Evolutionary conservation across 768 basidiomycete genomes (phyloP).

Genomic region (Tricholoma matsutake): DNA sequence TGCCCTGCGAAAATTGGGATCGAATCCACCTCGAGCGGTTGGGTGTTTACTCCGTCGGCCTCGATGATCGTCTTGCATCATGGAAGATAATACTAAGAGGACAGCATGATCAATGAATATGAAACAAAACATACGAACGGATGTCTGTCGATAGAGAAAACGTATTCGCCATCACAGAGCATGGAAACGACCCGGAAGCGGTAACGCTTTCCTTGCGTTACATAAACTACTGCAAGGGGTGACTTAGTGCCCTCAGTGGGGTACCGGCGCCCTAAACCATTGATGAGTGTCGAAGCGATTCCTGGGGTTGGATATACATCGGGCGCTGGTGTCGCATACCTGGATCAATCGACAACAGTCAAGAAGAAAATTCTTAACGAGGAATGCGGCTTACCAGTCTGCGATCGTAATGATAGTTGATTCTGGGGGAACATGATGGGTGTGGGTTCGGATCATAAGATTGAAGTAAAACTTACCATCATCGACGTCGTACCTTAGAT

Average conservation of each 20-base stretch:
- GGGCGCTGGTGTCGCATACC: background rate
- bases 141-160: conserved; percentile 46
- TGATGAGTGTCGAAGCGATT: background rate
- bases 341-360: conserved; percentile 6
- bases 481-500: conserved; percentile 20
- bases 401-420: conserved; percentile 10
- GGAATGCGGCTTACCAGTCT: conserved; percentile 1
- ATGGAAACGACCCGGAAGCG: conserved; percentile 34
- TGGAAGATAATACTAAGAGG: conserved; percentile 12
- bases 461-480: conserved; percentile 1
- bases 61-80: conserved; percentile 44
- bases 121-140: conserved; percentile 1
- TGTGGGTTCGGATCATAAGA: background rate
- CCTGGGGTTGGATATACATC: background rate
- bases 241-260: background rate
- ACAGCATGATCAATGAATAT: background rate
- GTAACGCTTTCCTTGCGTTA: conserved; percentile 31
- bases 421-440: background rate
- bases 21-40: conserved; percentile 40
- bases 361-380: background rate
- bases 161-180: conserved; percentile 32
- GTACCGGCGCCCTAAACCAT: background rate
- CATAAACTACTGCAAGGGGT: conserved; percentile 32
- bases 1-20: conserved; percentile 16
- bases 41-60: conserved; percentile 40